Evolutionary conservation across 2,329 filamentous ascomycete species (phyloP), one percentile per base, ranked within the genome.

Genomic region (Aspergillus proliferans): DNA sequence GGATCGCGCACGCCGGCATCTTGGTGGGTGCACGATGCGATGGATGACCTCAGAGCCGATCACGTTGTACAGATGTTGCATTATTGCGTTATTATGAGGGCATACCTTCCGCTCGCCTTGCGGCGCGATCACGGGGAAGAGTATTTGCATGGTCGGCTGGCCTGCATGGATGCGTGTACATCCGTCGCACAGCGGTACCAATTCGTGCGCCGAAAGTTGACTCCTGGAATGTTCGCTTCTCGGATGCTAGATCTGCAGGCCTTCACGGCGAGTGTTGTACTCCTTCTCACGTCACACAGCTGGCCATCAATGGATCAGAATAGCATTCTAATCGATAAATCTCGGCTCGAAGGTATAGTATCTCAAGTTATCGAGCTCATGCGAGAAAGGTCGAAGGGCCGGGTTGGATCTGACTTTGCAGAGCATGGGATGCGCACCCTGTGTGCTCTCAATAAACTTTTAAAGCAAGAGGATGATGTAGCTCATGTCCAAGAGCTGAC

Each of bases 51-150:
- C n/a, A 50, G 19, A 28, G 19, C 52, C 3, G 46, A 51, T 10
- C 50, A 58, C 26, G 15, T 58, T 3, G 52, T 58, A 7, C 53
- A 58, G 10, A 51, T 52, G 22, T 24, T 58, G 8, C 55, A 58
- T 40, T 48, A 51, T 36, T 47, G n/a, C 30, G 30, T 51, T 3
- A n/a, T 50, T 6, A 56, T 58, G 55, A 50, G 52, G 36, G 47
- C 46, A 2, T 47, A 58, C 28, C 34, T 56, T 7, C 55, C 55
- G 3, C 28, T 54, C 8, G 48, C 52, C 6, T 43, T 58, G 10
- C 47, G 47, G 14, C 55, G 48, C 38, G 50, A 48, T 14, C 26
- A 26, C 6, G 49, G 50, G 1, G 48, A 52, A 18, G 53, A 52
- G 21, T 47, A 52, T 38, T 9, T 54, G 4, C 52, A 56, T 40